Evolutionary conservation across 2,329 filamentous ascomycete genomes (phyloP), one percentile per base, ranked within the genome.

Genomic region (Fusarium verrucosum): DNA sequence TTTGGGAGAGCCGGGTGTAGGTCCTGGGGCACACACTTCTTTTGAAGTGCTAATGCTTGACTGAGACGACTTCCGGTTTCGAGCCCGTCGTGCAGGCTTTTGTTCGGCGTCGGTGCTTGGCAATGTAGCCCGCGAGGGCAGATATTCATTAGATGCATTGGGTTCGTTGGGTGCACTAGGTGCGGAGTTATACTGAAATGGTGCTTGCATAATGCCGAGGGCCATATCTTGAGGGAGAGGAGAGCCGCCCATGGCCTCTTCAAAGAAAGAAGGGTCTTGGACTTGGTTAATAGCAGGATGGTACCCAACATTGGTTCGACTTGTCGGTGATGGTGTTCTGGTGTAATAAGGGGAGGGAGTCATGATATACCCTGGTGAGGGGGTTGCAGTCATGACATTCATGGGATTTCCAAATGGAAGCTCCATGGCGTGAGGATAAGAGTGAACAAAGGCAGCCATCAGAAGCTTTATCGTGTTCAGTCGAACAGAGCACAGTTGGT

Each of bases 181-280:
- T 41, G 45, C 30, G 3, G 42, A 35, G 40, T 44, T 54, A 19
- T 64, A 64, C n/a, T 70, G 66, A 9, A 58, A 38, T 10, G 52
- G 64, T 22, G 49, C 46, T 47, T 56, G 68, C 40, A 69, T 50
- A 26, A 66, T 51, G 20, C 64, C 52, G 13, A 69, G 61, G 19
- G 55, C 45, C 22, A 61, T 52, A 19, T 71, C 68, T 14, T 66
- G 62, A 10, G 65, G 53, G 19, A 65, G 43, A 38, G 66, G 51
- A 10, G 68, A 69, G 19, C 60, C 38, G 7, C 53, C 69, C 16
- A 72, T 68, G 44, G 70, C 70, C 50, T 72, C 70, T 16, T 72
- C 70, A 22, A 72, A 72, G 25, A 72, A 72, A 4, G 69, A 70
- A 23, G 65, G 53, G 41, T 65, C 63, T 44, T 65, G 42, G 8